Evolutionary conservation across 176 grass and related monocot species (phyloP).

Genomic region (Chrysopogon serrulatus): DNA sequence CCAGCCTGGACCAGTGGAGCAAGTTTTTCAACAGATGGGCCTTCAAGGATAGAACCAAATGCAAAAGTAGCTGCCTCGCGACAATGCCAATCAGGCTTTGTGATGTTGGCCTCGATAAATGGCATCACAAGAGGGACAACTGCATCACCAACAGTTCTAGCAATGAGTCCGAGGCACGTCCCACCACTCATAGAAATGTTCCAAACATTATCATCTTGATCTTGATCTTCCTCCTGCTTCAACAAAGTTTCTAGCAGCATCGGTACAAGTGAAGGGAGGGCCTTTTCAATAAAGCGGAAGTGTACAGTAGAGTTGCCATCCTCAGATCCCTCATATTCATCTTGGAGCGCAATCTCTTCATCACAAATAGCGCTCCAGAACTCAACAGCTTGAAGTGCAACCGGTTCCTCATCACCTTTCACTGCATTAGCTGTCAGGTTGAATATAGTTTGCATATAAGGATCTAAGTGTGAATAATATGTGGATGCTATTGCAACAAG

Average conservation of each 20-base stretch:
- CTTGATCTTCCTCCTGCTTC: conserved; percentile 91
- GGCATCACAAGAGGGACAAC: no score
- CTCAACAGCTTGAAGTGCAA: conserved; percentile 75
- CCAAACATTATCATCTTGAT: conserved; percentile 77
- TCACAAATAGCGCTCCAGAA: conserved; percentile 93
- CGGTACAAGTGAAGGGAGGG: conserved; percentile 78
- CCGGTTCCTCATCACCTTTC: conserved; percentile 63
- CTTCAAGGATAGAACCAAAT: no score
- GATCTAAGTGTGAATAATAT: conserved; percentile 65
- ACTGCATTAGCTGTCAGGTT: conserved; percentile 70
- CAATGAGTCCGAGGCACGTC: conserved; percentile 69
- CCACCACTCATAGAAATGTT: conserved; percentile 78
- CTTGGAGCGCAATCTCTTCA: conserved; percentile 78
- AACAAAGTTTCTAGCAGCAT: conserved; percentile 81
- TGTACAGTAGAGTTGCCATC: conserved; percentile 55
- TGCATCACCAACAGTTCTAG: conserved; percentile 67
- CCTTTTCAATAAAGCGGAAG: conserved; percentile 74
- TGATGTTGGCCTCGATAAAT: no score
- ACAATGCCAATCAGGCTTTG: no score
- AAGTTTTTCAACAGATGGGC: no score
- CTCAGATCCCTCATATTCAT: conserved; percentile 54
- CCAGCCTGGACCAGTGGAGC: no score
- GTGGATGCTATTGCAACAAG: conserved; percentile 82
- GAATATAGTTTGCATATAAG: conserved; percentile 76
- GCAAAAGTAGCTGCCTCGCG: no score